phyloP scores from a whole-genome alignment of 2,329 filamentous ascomycete genomes.

The Reticulascus tulasneorum region DNA sequence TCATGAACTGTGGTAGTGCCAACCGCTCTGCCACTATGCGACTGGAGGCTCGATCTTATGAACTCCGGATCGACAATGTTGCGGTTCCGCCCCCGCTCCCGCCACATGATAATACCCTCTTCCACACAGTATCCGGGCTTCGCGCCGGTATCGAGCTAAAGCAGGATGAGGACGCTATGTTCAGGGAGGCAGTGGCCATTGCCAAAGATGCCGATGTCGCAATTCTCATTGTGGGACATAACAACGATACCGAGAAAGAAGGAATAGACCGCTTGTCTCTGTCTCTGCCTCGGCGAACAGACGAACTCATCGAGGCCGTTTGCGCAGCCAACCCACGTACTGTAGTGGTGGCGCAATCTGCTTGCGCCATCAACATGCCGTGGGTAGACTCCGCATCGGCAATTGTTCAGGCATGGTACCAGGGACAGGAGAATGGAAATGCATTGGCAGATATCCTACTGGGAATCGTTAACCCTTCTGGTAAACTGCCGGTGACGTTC shows the following conservation, averaged over 20 bases:
- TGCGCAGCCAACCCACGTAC: slow-evolving; percentile 54
- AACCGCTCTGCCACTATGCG: slow-evolving; percentile 4
- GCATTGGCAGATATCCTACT: slow-evolving; percentile 63
- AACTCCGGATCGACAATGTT: slow-evolving; percentile 15
- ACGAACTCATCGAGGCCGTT: slow-evolving; percentile 54
- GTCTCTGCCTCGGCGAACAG: slow-evolving; percentile 56
- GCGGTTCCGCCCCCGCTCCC: slow-evolving; percentile 12
- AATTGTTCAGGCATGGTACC: slow-evolving; percentile 65
- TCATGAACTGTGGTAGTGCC: slow-evolving; percentile 17
- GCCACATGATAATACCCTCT: slow-evolving; percentile 19
- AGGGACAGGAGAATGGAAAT: slow-evolving; percentile 65
- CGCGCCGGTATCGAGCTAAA: slow-evolving; percentile 9
- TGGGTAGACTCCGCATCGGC: slow-evolving; percentile 51
- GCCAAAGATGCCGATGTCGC: slow-evolving; percentile 60
- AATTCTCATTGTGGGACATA: slow-evolving; percentile 51
- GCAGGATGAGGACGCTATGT: slow-evolving; percentile 4
- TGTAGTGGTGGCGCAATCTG: slow-evolving; percentile 60
- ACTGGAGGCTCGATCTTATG: slow-evolving; percentile 9
- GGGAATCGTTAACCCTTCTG: slow-evolving; percentile 59
- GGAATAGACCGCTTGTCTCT: slow-evolving; percentile 65
- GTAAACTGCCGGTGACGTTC: slow-evolving; percentile 60
- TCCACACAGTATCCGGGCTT: slow-evolving; percentile 17
- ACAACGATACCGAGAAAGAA: slow-evolving; percentile 40
- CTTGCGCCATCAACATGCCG: slow-evolving; percentile 55
- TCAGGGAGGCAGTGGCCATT: slow-evolving; percentile 27